Evolutionary conservation across 2,329 filamentous ascomycete genomes (phyloP).

Genomic region (Magnaporthiopsis poae): DNA sequence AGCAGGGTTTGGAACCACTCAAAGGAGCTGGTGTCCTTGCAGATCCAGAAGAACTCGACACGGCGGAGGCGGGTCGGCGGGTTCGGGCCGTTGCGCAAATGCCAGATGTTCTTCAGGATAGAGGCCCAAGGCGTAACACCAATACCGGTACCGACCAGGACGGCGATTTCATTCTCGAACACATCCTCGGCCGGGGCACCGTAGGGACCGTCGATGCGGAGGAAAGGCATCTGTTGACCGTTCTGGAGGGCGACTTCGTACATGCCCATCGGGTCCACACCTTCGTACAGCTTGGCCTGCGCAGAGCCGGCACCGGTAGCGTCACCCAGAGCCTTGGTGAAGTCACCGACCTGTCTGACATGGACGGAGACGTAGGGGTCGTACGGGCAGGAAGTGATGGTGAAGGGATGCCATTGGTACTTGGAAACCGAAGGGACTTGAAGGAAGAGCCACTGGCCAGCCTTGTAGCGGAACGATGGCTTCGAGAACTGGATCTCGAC

Average conservation of each 20-base stretch:
- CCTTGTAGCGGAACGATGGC: slow-evolving; percentile 94
- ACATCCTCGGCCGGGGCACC: slow-evolving; percentile 96
- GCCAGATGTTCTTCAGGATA: slow-evolving; percentile 96
- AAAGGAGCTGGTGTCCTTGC: slow-evolving; percentile 88
- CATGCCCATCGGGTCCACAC: slow-evolving; percentile 86
- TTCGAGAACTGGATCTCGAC: slow-evolving; percentile 97
- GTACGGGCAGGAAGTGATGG: slow-evolving; percentile 94
- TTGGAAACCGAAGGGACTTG: slow-evolving; percentile 81
- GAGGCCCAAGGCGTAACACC: slow-evolving; percentile 80
- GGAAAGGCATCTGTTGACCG: slow-evolving; percentile 78
- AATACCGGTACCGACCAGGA: slow-evolving; percentile 77
- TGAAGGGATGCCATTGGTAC: slow-evolving; percentile 97
- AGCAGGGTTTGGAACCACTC: slow-evolving; percentile 98
- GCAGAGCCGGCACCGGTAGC: slow-evolving; percentile 83
- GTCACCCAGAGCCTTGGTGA: slow-evolving; percentile 85
- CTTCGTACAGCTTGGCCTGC: slow-evolving; percentile 82
- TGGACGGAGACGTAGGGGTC: slow-evolving; percentile 92
- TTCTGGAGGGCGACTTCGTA: slow-evolving; percentile 94
- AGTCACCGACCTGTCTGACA: slow-evolving; percentile 92
- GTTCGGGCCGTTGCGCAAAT: slow-evolving; percentile 81
- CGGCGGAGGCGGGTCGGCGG: slow-evolving; percentile 79
- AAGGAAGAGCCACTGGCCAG: slow-evolving; percentile 95
- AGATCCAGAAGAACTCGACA: slow-evolving; percentile 98
- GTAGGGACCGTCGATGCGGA: slow-evolving; percentile 91
- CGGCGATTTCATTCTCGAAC: slow-evolving; percentile 82